phyloP scores from a whole-genome alignment of 768 basidiomycete species.

The Termitomyces sp. region DNA sequence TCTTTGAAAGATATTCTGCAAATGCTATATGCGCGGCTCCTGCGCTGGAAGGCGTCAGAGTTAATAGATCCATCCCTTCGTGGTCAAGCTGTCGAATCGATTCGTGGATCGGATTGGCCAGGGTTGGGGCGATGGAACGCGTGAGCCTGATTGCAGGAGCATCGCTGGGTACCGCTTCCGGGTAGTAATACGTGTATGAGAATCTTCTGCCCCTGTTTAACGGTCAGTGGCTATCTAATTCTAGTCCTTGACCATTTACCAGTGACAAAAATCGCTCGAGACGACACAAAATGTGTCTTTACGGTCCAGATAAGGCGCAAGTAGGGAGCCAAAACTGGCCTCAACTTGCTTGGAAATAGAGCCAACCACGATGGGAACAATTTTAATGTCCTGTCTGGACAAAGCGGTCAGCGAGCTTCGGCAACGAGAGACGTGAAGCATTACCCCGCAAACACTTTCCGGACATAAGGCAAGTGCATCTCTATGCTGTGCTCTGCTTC shows the following conservation, averaged over 20 bases:
- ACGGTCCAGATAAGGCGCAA: conserved; percentile 77
- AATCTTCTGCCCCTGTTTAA: conserved; percentile 69
- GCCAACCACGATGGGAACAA: conserved; percentile 92
- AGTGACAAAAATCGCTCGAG: conserved; percentile 98
- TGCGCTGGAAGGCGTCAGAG: conserved; percentile 50
- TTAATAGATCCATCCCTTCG: conserved; percentile 76
- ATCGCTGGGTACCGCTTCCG: conserved; percentile 48
- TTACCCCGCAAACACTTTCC: conserved; percentile 81
- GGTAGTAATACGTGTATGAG: conserved; percentile 85
- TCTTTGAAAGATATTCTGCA: conserved; percentile 60
- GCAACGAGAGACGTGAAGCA: conserved; percentile 4
- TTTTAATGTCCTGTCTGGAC: conserved; percentile 62
- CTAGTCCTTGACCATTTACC: conserved; percentile 43
- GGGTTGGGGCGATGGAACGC: conserved; percentile 33
- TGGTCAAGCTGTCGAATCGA: conserved; percentile 85
- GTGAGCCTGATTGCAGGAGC: conserved; percentile 48
- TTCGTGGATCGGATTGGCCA: conserved; percentile 67
- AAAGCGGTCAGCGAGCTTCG: background rate
- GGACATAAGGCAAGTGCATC: conserved; percentile 93
- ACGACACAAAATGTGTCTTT: conserved; percentile 85
- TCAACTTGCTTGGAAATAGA: conserved; percentile 61
- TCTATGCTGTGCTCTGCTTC: conserved; percentile 97
- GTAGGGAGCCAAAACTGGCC: conserved; percentile 56
- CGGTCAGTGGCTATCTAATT: background rate
- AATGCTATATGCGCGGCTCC: conserved; percentile 58